Conservation (phyloP, 1,284 basidiomycete species). For the Pterulicium gracile region DNA sequence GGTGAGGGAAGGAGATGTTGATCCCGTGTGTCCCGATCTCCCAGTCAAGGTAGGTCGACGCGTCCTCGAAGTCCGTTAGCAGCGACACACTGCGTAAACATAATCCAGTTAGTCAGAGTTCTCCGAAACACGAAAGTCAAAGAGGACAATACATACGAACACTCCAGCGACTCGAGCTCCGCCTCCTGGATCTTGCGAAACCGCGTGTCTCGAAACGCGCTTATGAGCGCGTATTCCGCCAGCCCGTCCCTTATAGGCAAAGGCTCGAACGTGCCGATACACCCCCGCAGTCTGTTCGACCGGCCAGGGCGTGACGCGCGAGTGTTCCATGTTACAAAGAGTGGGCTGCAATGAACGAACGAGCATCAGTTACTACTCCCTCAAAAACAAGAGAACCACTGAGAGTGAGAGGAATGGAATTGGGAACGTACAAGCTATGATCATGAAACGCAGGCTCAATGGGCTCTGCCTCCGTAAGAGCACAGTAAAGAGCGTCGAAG, state of each 20-base stretch:
- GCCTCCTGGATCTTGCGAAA: conserved; percentile 63
- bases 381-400: neutral
- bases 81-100: conserved; percentile 64
- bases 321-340: conserved; percentile 97
- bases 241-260: conserved; percentile 70
- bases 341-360: conserved; percentile 43
- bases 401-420: neutral
- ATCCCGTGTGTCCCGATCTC: conserved; percentile 88
- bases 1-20: conserved; percentile 79
- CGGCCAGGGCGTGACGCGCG: conserved; percentile 46
- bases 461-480: conserved; percentile 42
- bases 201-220: conserved; percentile 64
- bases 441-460: conserved; percentile 51
- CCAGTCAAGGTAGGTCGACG: conserved; percentile 85
- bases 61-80: conserved; percentile 87
- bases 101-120: conserved; percentile 3
- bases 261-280: conserved; percentile 90
- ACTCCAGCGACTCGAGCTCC: conserved; percentile 77
- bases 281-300: conserved; percentile 70
- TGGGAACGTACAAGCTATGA: conserved; percentile 54
- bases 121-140: conserved; percentile 7
- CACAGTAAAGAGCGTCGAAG: conserved; percentile 71
- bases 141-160: conserved; percentile 51
- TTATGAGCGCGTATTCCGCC: conserved; percentile 83
- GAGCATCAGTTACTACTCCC: neutral